Percentiles rank a stretch among this genome's conserved stretches.
These are phyloP conservation scores for Metschnikowia chrysomelidarum DNA, from an alignment of 805 yeast genomes.

Conservation along the genomic window DNA sequence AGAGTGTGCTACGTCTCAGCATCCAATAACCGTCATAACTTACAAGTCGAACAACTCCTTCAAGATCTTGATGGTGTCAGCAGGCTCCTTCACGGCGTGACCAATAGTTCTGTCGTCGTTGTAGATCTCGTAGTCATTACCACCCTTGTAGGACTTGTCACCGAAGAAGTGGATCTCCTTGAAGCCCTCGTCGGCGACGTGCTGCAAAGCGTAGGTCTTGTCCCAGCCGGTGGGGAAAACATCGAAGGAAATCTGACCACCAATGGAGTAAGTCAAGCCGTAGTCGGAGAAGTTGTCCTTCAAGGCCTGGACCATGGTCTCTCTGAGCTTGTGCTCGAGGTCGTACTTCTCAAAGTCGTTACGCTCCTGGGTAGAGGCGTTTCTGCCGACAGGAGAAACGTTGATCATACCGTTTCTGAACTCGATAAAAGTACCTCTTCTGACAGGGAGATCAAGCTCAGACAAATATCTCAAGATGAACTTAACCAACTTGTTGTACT, in stretches of 20 bases:
- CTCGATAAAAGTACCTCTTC: constrained; percentile 98
- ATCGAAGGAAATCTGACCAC: constrained; percentile 98
- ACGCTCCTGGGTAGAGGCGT: constrained; percentile 93
- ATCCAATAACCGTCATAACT: constrained; percentile 2
- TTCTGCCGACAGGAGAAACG: constrained; percentile 97
- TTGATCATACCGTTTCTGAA: constrained; percentile 99
- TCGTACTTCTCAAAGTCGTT: constrained; percentile 88
- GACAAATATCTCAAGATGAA: constrained; percentile 84
- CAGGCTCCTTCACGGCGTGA: constrained; percentile 88
- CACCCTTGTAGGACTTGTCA: constrained; percentile 96
- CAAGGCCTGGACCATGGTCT: constrained; percentile 78
- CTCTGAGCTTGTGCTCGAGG: constrained; percentile 76
- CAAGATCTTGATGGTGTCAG: constrained; percentile 81
- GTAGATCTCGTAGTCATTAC: constrained; percentile 98
- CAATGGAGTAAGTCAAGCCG: constrained; percentile 92
- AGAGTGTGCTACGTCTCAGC: not conserved
- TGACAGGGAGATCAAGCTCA: constrained; percentile 84
- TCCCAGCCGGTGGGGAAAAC: constrained; percentile 99
- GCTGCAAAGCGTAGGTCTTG: constrained; percentile 96
- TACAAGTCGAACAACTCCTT: constrained; percentile 72
- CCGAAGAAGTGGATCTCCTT: constrained; percentile 95
- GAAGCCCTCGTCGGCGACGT: constrained; percentile 82
- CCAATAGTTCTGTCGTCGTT: constrained; percentile 91
- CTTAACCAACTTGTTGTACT: constrained; percentile 84
- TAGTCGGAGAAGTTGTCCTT: constrained; percentile 78